These are phyloP conservation scores for Aspergillus japonicus DNA, from an alignment of 2,329 filamentous ascomycete species.

Conservation along the genomic window DNA sequence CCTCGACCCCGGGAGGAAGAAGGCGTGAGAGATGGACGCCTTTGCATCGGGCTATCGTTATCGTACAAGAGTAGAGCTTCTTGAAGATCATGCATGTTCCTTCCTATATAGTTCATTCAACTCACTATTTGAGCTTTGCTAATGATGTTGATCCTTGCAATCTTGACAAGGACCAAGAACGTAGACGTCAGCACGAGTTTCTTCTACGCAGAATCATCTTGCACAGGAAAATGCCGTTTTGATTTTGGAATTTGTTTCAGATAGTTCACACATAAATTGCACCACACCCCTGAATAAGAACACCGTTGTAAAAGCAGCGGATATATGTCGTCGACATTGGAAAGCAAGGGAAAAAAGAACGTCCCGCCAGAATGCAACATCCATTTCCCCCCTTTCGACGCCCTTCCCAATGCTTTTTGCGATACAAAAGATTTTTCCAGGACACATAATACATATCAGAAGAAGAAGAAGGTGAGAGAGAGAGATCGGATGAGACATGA, in stretches of 20 bases:
- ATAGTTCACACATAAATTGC: not conserved
- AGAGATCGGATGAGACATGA: conserved; percentile 9
- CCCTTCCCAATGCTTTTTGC: conserved; percentile 32
- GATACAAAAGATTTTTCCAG: conserved; percentile 15
- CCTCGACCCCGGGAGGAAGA: conserved; percentile 38
- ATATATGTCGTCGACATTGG: no score
- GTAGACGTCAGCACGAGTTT: no score
- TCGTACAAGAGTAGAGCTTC: not conserved
- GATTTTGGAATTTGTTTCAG: not conserved
- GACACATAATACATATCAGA: conserved; percentile 22
- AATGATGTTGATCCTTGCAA: no score
- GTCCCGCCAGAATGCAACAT: not conserved
- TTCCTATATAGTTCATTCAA: no score
- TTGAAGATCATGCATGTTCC: not conserved
- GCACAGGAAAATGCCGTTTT: not conserved
- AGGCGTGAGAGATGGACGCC: conserved; percentile 3
- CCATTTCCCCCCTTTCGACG: conserved; percentile 16
- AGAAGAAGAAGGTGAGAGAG: not conserved
- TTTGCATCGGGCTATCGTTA: not conserved
- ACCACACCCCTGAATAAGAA: not conserved
- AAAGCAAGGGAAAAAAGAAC: not conserved
- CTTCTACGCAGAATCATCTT: not conserved
- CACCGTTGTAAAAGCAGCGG: not conserved
- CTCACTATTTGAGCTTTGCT: no score
- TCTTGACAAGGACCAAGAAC: no score